A percentile compares a stretch with the other conserved stretches of the same genome.
Evolutionary conservation across 306 rosid species (phyloP).

Genomic region (Geum urbanum): DNA sequence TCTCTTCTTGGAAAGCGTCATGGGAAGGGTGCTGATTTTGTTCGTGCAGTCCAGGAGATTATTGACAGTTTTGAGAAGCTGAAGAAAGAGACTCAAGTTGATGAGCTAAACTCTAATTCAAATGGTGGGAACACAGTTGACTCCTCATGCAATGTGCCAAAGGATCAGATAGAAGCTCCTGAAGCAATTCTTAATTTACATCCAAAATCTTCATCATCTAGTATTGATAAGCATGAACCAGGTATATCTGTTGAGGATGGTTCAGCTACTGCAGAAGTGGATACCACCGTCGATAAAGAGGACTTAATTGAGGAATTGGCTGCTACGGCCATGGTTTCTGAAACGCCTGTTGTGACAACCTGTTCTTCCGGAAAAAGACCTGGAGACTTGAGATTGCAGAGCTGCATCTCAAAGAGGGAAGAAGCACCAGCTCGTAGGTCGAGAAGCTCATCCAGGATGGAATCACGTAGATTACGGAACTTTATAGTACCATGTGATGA

Average conservation of each 20-base stretch:
- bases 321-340: constrained; percentile 35
- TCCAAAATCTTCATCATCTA: constrained; percentile 36
- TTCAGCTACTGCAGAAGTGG: constrained; percentile 40
- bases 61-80: constrained; percentile 68
- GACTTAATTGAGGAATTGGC: constrained; percentile 39
- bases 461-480: constrained; percentile 38
- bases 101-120: constrained; percentile 37
- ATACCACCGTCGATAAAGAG: constrained; percentile 40
- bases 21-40: constrained; percentile 92
- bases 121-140: constrained; percentile 42
- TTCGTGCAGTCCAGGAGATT: constrained; percentile 86
- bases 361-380: constrained; percentile 62
- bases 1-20: constrained; percentile 82
- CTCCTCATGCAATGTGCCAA: constrained; percentile 39
- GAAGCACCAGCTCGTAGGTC: constrained; percentile 47
- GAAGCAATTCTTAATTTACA: constrained; percentile 33
- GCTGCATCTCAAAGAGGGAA: constrained; percentile 35
- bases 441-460: constrained; percentile 62
- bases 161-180: constrained; percentile 43
- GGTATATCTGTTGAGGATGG: constrained; percentile 38
- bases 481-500: constrained; percentile 34
- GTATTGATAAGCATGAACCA: constrained; percentile 42
- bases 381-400: constrained; percentile 38
- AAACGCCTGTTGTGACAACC: constrained; percentile 42
- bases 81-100: constrained; percentile 50